Conservation (phyloP, 2,329 filamentous ascomycete genomes). For the Tympanopsis confertula region DNA sequence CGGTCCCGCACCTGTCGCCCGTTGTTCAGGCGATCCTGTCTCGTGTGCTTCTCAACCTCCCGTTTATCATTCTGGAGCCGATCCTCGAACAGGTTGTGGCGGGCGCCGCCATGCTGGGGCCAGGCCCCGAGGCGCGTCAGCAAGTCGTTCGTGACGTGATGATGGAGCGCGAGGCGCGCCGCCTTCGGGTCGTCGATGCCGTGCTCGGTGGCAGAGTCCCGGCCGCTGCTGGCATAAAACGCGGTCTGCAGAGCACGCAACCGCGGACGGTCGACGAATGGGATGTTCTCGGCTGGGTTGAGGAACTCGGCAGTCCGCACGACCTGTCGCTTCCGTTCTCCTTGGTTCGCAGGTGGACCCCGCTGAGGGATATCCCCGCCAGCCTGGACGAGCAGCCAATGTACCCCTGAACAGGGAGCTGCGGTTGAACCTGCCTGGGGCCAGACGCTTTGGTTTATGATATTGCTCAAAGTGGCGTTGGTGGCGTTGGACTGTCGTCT, state of each 20-base stretch:
- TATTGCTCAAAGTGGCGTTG: too few species aligned
- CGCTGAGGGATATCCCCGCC: constrained; percentile 15
- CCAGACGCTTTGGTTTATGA: too few species aligned
- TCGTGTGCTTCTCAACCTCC: constrained; percentile 57
- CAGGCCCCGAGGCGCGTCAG: constrained; percentile 31
- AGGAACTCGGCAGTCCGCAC: constrained; percentile 24
- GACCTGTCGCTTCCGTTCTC: constrained; percentile 26
- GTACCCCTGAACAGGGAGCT: too few species aligned
- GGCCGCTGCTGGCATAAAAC: constrained; percentile 4
- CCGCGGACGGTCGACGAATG: constrained; percentile 27
- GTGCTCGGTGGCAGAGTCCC: constrained; percentile 22
- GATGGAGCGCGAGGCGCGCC: constrained; percentile 43
- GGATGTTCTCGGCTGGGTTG: constrained; percentile 37
- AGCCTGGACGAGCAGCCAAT: too few species aligned
- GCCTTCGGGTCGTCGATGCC: constrained; percentile 31
- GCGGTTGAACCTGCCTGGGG: too few species aligned
- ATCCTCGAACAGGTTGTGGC: constrained; percentile 50
- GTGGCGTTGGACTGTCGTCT: too few species aligned
- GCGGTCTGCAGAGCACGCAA: constrained; percentile 22
- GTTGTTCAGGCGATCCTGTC: constrained; percentile 42
- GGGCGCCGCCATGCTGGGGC: constrained; percentile 36
- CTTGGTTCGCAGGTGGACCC: constrained; percentile 31
- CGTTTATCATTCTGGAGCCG: constrained; percentile 53
- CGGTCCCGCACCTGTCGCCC: constrained; percentile 14
- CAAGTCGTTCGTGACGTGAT: constrained; percentile 37